Percentiles rank a stretch among this genome's conserved stretches.
phyloP scores from a whole-genome alignment of 768 basidiomycete species.

The Lepiota venenata region DNA sequence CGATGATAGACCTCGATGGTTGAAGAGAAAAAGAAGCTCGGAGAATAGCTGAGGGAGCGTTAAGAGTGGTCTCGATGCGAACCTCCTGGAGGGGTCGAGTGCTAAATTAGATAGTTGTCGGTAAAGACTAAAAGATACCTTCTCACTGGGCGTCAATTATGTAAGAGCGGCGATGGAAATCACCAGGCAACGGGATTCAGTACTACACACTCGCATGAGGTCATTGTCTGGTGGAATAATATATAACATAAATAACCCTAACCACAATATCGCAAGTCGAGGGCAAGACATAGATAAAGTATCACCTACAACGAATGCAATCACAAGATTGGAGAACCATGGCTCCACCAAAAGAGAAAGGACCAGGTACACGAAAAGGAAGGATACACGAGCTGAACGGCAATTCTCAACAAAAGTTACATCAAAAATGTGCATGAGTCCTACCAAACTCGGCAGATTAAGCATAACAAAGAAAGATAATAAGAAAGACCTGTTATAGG shows the following conservation, averaged over 20 bases:
- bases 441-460: conserved; percentile 1
- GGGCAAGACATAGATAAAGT: not conserved
- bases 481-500: not conserved
- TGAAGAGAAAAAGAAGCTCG: conserved; percentile 1
- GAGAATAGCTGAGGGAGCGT: not conserved
- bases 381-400: conserved; percentile 3
- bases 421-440: conserved; percentile 1
- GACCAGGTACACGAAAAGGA: not conserved
- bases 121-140: conserved; percentile 1
- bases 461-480: conserved; percentile 1
- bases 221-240: not conserved
- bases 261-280: conserved; percentile 7
- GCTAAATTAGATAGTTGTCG: conserved; percentile 2
- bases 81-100: not conserved
- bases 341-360: conserved; percentile 3
- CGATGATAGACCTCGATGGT: not conserved
- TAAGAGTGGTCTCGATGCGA: not conserved
- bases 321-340: conserved; percentile 7
- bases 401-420: conserved; percentile 3
- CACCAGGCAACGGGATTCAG: not conserved
- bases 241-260: conserved; percentile 13
- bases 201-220: not conserved
- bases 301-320: not conserved
- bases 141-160: conserved; percentile 9
- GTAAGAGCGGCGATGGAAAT: not conserved